Percentiles rank a stretch among this genome's conserved stretches.
These are phyloP conservation scores for Anisodus tanguticus DNA, from an alignment of 257 asterid species.

Conservation along the genomic window DNA sequence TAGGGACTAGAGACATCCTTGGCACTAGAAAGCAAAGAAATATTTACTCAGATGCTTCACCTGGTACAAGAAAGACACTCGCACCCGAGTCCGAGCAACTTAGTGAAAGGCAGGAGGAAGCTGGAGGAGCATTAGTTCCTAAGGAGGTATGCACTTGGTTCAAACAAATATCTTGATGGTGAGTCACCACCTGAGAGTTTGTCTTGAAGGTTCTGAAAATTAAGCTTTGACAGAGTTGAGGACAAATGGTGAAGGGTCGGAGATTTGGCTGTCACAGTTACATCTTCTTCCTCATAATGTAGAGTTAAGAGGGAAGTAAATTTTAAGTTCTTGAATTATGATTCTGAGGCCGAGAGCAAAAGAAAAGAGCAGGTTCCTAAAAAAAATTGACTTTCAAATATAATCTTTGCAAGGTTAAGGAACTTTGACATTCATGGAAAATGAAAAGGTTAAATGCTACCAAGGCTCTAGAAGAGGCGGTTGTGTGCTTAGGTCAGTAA, in stretches of 20 bases:
- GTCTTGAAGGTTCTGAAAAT: neutral
- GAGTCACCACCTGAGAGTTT: neutral
- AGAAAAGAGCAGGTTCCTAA: neutral
- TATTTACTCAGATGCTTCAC: neutral
- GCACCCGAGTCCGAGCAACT: too few relatives aligned
- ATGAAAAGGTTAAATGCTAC: neutral
- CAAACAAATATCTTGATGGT: neutral
- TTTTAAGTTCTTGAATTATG: neutral
- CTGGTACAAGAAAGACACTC: neutral
- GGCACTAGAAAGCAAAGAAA: neutral
- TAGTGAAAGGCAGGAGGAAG: neutral
- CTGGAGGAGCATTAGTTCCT: neutral
- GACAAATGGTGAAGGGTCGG: neutral
- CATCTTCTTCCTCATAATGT: neutral
- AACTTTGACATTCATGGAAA: slow-evolving; percentile 12
- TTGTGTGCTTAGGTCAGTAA: slow-evolving; percentile 1
- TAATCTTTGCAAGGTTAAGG: neutral
- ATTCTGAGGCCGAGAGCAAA: neutral
- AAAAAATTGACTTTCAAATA: neutral
- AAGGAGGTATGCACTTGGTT: neutral
- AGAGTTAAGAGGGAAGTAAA: neutral
- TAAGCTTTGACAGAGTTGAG: neutral
- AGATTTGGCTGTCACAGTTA: neutral
- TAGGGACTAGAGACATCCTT: neutral
- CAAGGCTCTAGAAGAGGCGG: neutral